A percentile compares a stretch with the other conserved stretches of the same genome.
These are phyloP conservation scores for Hysterangium stoloniferum DNA, from an alignment of 768 basidiomycete species.

Conservation along the genomic window DNA sequence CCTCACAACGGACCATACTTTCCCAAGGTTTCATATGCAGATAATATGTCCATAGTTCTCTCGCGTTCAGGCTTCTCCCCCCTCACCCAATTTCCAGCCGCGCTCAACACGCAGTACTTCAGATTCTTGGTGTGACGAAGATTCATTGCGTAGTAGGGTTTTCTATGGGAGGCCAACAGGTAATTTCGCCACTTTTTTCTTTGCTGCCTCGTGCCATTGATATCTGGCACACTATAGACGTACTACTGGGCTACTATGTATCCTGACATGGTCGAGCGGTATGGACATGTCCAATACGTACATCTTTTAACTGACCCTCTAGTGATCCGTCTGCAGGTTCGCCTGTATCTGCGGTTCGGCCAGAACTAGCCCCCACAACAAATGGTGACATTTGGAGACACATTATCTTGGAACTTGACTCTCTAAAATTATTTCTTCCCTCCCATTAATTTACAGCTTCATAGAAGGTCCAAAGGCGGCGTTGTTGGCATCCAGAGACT, in stretches of 20 bases:
- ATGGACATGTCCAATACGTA: background rate
- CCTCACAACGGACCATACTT: background rate
- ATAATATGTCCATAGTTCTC: background rate
- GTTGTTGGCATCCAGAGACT: conserved; percentile 45
- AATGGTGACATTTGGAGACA: background rate
- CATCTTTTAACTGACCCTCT: background rate
- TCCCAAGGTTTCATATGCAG: background rate
- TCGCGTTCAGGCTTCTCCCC: background rate
- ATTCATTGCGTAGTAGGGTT: background rate
- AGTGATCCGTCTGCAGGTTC: background rate
- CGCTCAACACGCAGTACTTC: background rate
- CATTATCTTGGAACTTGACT: conserved; percentile 49
- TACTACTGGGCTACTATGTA: conserved; percentile 1
- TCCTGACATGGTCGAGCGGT: background rate
- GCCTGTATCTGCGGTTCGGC: background rate
- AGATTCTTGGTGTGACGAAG: background rate
- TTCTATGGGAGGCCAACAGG: conserved; percentile 1
- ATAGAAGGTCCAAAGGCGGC: conserved; percentile 53
- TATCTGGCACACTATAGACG: background rate
- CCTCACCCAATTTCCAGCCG: background rate
- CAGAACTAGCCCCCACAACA: background rate
- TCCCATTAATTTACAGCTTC: conserved; percentile 40
- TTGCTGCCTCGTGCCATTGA: background rate
- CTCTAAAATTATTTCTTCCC: conserved; percentile 41
- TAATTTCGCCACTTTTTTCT: background rate